Conservation (phyloP, 202 grass and related monocot genomes). For the Thinopyrum obtusiflorum region DNA sequence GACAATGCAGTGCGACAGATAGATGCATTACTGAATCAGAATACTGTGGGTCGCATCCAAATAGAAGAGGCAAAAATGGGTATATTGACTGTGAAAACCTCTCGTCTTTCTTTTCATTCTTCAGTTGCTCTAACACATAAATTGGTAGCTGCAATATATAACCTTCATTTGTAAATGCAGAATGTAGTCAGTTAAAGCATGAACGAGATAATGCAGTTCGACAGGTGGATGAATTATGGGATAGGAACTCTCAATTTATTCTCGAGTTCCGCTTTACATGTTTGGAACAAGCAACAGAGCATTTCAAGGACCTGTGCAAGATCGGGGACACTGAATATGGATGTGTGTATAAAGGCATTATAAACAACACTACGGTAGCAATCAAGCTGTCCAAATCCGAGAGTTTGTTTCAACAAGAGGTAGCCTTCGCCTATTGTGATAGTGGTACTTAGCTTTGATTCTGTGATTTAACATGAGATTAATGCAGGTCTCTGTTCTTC, state of each 20-base stretch:
- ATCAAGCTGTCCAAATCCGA: conserved; percentile 33
- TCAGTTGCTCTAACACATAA: neutral
- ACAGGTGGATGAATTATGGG: conserved; percentile 28
- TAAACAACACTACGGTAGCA: conserved; percentile 23
- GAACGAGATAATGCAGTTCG: conserved; percentile 29
- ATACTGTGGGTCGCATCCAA: too few species aligned
- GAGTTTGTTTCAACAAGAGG: conserved; percentile 40
- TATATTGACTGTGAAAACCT: too few species aligned
- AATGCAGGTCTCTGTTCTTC: conserved; percentile 35
- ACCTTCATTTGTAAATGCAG: conserved; percentile 12
- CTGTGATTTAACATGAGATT: neutral
- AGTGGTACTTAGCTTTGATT: neutral
- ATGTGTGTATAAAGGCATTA: conserved; percentile 25
- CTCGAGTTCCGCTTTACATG: conserved; percentile 22
- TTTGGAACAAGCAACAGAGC: conserved; percentile 33
- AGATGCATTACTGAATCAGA: too few species aligned
- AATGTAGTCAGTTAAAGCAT: conserved; percentile 21
- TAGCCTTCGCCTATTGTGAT: neutral
- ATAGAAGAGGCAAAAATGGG: too few species aligned
- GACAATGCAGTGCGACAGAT: too few species aligned
- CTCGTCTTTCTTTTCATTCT: neutral
- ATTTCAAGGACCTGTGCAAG: conserved; percentile 22
- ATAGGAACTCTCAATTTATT: conserved; percentile 1
- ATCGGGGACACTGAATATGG: conserved; percentile 37
- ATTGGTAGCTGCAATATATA: neutral